Base-by-base conservation (phyloP, 2,329 filamentous ascomycete species). In the Fusarium tricinctum region DNA sequence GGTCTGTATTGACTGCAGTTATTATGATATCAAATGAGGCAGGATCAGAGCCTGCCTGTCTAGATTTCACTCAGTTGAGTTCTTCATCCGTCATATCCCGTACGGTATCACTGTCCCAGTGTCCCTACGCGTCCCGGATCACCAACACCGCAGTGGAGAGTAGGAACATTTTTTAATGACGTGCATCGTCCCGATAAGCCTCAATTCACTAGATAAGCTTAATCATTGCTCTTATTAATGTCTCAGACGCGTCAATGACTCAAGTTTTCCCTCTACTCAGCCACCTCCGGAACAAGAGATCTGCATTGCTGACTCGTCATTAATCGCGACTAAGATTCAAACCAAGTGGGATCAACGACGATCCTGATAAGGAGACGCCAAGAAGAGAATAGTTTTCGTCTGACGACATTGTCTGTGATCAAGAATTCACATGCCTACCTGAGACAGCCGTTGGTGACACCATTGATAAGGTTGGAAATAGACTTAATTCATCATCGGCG, bases 381-480 rank as follows among this genome's bases (percentile, higher is more conserved):
- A 47, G 39, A 39, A n/a, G 15, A 38, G 33, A 38, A 17, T n/a
- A 17, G 19, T 35, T 33, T 32, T 22, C 8, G 23, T 32, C 38
- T 65, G 62, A 66, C 45, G 54, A 48, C 53, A 65, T 35, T 26
- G n/a, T 32, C 17, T 19, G 49, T 14, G 54, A 32, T 38, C 14
- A 20, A 30, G 9, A 23, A 35, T 19, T 66, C 55, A 50, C 47
- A 46, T 51, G 38, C 42, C 51, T 44, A 20, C 15, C 15, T 15
- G 26, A 22, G 47, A 23, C 12, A 54, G 17, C 57, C 35, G 52
- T 67, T 63, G n/a, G 61, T 58, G 58, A 63, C 35, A 63, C 56
- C 52, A 42, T 58, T 54, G 68, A 70, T 69, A 73, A 73, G 69
- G 56, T 72, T 73, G 50, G 53, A 46, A 68, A 67, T 73, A 72